Evolutionary conservation across 2,329 filamentous ascomycete genomes (phyloP).

Genomic region (Alternaria sp.): DNA sequence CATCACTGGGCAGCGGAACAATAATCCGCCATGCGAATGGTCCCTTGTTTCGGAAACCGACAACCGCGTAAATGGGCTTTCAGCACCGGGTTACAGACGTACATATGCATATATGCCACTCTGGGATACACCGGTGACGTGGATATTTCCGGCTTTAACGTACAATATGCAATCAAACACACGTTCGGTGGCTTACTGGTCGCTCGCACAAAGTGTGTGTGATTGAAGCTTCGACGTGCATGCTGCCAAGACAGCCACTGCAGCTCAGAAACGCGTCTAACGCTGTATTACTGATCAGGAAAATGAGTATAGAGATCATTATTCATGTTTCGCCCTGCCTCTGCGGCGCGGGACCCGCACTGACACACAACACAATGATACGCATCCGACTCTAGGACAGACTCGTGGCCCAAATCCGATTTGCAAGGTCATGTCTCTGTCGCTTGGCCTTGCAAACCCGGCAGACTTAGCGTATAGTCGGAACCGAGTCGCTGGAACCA

Average conservation of each 20-base stretch:
- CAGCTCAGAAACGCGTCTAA: conserved; percentile 3
- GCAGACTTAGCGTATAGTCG: conserved; percentile 4
- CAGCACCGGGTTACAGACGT: conserved; percentile 5
- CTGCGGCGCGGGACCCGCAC: background rate
- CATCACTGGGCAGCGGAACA: conserved; percentile 16
- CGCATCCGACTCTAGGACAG: background rate
- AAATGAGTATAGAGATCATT: background rate
- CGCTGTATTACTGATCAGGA: background rate
- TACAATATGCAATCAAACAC: conserved; percentile 4
- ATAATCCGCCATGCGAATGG: conserved; percentile 6
- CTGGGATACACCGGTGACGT: conserved; percentile 9
- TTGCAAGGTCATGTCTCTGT: background rate
- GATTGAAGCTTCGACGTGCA: conserved; percentile 16
- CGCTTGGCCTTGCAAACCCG: background rate
- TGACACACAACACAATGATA: background rate
- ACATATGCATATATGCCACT: conserved; percentile 2
- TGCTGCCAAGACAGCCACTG: conserved; percentile 18
- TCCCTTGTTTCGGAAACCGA: conserved; percentile 10
- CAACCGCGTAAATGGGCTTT: conserved; percentile 3
- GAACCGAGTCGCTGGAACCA: conserved; percentile 2
- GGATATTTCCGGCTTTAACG: conserved; percentile 4
- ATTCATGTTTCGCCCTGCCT: background rate
- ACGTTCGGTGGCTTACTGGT: conserved; percentile 12
- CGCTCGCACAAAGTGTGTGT: conserved; percentile 3
- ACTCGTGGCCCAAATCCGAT: background rate